Evolutionary conservation across 768 basidiomycete species (phyloP).

Genomic region (Suillus cothurnatus): DNA sequence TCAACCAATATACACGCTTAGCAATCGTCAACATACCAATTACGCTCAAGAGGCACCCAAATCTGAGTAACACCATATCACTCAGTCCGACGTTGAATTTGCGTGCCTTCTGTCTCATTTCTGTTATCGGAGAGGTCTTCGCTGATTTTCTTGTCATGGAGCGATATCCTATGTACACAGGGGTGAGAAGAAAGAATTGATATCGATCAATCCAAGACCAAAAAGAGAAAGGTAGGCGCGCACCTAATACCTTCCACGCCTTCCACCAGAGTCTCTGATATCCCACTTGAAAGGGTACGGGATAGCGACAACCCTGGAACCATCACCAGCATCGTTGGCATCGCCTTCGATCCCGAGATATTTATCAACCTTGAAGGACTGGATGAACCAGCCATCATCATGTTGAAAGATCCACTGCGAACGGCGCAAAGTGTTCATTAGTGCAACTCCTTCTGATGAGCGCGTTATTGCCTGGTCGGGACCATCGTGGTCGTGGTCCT

Average conservation of each 20-base stretch:
- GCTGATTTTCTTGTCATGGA: constrained; percentile 44
- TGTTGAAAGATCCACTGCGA: constrained; percentile 49
- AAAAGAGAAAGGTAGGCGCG: constrained; percentile 16
- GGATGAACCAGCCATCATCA: constrained; percentile 45
- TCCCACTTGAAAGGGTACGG: constrained; percentile 47
- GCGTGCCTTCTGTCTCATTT: constrained; percentile 44
- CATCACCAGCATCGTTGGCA: constrained; percentile 30
- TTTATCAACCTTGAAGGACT: constrained; percentile 40
- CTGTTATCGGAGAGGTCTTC: constrained; percentile 53
- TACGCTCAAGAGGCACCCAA: constrained; percentile 42
- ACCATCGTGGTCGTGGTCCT: constrained; percentile 39
- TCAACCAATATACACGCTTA: neutral
- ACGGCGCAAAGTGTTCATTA: neutral
- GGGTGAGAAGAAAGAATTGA: too few relatives aligned
- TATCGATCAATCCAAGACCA: too few relatives aligned
- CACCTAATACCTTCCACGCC: constrained; percentile 46
- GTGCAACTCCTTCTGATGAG: neutral
- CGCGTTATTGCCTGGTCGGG: constrained; percentile 49
- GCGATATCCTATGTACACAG: too few relatives aligned
- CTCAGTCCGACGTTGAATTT: constrained; percentile 48
- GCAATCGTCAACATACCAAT: neutral
- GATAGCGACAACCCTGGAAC: constrained; percentile 41
- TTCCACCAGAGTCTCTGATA: constrained; percentile 45
- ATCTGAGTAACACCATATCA: constrained; percentile 56
- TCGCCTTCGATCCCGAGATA: constrained; percentile 43